Percentiles rank a stretch among this genome's conserved stretches.
phyloP scores from a whole-genome alignment of 805 yeast species.

The Cyberlindnera nakhonratchasimensis region DNA sequence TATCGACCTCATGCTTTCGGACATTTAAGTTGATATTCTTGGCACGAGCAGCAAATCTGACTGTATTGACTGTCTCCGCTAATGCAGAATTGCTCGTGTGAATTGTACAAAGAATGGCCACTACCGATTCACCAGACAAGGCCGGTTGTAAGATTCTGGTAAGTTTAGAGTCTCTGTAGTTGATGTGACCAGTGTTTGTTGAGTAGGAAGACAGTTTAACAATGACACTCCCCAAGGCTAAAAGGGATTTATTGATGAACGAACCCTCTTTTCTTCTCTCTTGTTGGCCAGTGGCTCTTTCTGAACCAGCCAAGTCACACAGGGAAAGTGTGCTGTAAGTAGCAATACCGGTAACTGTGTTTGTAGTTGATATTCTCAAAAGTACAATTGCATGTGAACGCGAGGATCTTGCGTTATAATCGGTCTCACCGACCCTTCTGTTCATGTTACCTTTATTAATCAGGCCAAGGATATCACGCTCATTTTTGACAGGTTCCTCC shows the following conservation, averaged over 20 bases:
- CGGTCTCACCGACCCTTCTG: conserved; percentile 84
- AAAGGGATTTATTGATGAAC: conserved; percentile 82
- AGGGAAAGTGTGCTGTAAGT: conserved; percentile 65
- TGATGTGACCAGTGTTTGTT: conserved; percentile 60
- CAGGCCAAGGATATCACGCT: conserved; percentile 56
- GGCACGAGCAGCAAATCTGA: conserved; percentile 91
- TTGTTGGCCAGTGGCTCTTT: conserved; percentile 58
- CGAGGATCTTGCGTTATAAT: conserved; percentile 81
- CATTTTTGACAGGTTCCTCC: conserved; percentile 52
- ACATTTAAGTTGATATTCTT: conserved; percentile 77
- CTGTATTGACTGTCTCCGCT: conserved; percentile 82
- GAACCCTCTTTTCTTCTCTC: conserved; percentile 94
- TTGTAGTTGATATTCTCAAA: conserved; percentile 50
- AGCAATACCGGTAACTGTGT: conserved; percentile 35
- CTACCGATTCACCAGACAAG: conserved; percentile 78
- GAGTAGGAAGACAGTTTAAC: conserved; percentile 52
- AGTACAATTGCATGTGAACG: conserved; percentile 90
- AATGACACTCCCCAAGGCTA: conserved; percentile 91
- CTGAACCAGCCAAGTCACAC: conserved; percentile 98
- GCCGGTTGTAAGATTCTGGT: conserved; percentile 92
- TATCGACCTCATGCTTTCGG: conserved; percentile 41
- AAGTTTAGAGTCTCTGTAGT: conserved; percentile 89
- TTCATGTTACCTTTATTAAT: conserved; percentile 68
- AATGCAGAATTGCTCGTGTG: conserved; percentile 57
- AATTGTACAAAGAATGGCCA: conserved; percentile 83